Percentiles rank a stretch among this genome's conserved stretches.
These are phyloP conservation scores for Priceomyces castillae DNA, from an alignment of 805 yeast genomes.

Conservation along the genomic window DNA sequence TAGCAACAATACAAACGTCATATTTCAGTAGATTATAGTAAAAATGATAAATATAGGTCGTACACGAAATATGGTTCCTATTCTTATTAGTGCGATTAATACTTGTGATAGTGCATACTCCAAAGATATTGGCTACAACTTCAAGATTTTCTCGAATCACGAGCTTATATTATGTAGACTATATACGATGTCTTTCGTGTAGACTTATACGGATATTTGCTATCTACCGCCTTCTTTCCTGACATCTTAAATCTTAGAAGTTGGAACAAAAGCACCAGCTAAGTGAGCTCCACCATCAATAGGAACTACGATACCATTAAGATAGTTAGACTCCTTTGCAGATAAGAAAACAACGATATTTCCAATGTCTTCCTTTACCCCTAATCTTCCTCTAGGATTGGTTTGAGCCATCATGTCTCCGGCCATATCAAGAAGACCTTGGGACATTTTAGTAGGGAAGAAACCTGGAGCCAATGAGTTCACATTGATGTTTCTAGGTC, in stretches of 20 bases:
- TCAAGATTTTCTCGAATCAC: too few relatives aligned
- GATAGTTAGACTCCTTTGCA: conserved; percentile 52
- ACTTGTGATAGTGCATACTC: too few relatives aligned
- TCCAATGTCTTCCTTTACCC: conserved; percentile 58
- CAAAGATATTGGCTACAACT: too few relatives aligned
- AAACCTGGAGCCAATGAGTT: conserved; percentile 75
- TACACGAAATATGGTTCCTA: too few relatives aligned
- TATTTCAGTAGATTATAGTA: too few relatives aligned
- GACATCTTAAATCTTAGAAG: conserved; percentile 7
- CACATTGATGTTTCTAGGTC: conserved; percentile 64
- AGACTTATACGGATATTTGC: too few relatives aligned
- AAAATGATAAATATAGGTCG: too few relatives aligned
- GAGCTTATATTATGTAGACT: too few relatives aligned
- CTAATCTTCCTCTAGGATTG: conserved; percentile 66
- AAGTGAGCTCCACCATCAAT: conserved; percentile 68
- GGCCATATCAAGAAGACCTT: conserved; percentile 53
- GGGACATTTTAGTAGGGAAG: conserved; percentile 73
- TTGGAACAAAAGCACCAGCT: conserved; percentile 19
- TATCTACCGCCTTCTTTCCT: background rate
- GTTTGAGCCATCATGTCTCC: conserved; percentile 45
- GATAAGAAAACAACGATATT: conserved; percentile 55
- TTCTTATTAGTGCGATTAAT: too few relatives aligned
- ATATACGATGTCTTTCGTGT: too few relatives aligned
- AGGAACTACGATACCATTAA: conserved; percentile 67
- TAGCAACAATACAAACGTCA: conserved; percentile 37